A percentile compares a stretch with the other conserved stretches of the same genome.
Conservation (phyloP, 805 yeast species). For the Sugiyamaella lignohabitans region DNA sequence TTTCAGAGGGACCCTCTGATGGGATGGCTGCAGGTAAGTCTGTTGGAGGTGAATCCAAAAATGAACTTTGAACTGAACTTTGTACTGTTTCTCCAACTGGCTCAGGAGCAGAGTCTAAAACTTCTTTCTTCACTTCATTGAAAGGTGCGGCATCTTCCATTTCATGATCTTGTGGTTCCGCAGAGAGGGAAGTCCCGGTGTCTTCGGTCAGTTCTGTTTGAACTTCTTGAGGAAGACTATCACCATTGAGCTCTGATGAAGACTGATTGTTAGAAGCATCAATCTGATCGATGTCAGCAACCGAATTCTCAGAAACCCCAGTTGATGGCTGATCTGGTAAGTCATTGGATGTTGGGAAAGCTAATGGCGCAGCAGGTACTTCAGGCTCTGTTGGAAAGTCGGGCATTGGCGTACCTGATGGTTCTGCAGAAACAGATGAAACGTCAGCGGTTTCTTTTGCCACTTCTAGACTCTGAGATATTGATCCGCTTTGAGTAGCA, state of each 20-base stretch:
- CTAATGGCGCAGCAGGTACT: background rate
- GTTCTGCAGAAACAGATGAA: background rate
- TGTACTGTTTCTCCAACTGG: background rate
- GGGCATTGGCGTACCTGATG: background rate
- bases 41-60: too few species aligned
- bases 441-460: background rate
- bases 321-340: background rate
- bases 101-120: background rate
- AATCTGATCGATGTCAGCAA: background rate
- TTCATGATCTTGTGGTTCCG: background rate
- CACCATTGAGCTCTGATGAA: too few species aligned
- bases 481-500: background rate
- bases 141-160: background rate
- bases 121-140: background rate
- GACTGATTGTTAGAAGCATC: background rate
- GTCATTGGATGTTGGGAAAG: background rate
- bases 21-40: background rate
- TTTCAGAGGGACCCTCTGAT: constrained; percentile 1
- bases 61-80: background rate
- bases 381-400: background rate
- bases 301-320: background rate
- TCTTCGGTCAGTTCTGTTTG: background rate
- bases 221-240: background rate
- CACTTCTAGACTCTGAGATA: background rate
- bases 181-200: background rate